Conservation (phyloP, 1,284 basidiomycete species). For the Retiboletus fuscus region DNA sequence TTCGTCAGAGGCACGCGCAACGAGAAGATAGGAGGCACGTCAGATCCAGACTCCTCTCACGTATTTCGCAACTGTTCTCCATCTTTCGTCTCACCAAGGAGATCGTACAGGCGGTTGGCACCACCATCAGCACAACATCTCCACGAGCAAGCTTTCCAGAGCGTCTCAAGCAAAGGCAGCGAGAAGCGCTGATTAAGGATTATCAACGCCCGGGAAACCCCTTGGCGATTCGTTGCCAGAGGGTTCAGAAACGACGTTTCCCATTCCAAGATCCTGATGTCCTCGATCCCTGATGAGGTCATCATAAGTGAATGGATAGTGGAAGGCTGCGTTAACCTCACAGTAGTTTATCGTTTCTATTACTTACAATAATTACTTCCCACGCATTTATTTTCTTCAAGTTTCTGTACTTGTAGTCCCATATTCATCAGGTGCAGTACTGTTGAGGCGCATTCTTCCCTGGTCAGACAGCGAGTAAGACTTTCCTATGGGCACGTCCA, state of each 20-base stretch:
- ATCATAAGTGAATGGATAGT: too few relatives aligned
- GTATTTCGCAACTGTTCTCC: slow-evolving; percentile 42
- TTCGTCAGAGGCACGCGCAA: slow-evolving; percentile 12
- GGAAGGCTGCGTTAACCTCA: too few relatives aligned
- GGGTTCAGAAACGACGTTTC: slow-evolving; percentile 54
- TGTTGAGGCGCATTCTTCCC: too few relatives aligned
- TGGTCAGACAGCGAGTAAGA: too few relatives aligned
- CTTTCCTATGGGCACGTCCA: too few relatives aligned
- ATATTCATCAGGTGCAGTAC: too few relatives aligned
- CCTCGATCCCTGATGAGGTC: slow-evolving; percentile 22
- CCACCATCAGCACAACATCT: slow-evolving; percentile 93
- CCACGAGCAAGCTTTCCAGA: slow-evolving; percentile 79
- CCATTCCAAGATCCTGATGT: slow-evolving; percentile 43
- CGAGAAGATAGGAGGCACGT: neutral
- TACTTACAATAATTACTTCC: too few relatives aligned
- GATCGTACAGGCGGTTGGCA: slow-evolving; percentile 87
- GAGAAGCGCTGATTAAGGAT: slow-evolving; percentile 92
- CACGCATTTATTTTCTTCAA: too few relatives aligned
- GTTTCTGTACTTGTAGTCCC: too few relatives aligned
- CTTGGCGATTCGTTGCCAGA: slow-evolving; percentile 15
- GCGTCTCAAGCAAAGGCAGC: slow-evolving; percentile 65
- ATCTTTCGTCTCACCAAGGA: slow-evolving; percentile 50
- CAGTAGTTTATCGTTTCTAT: too few relatives aligned
- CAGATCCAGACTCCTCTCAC: slow-evolving; percentile 38
- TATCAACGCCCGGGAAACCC: slow-evolving; percentile 68